phyloP scores from a whole-genome alignment of 345 rosid genomes.

The Dipteronia dyeriana region DNA sequence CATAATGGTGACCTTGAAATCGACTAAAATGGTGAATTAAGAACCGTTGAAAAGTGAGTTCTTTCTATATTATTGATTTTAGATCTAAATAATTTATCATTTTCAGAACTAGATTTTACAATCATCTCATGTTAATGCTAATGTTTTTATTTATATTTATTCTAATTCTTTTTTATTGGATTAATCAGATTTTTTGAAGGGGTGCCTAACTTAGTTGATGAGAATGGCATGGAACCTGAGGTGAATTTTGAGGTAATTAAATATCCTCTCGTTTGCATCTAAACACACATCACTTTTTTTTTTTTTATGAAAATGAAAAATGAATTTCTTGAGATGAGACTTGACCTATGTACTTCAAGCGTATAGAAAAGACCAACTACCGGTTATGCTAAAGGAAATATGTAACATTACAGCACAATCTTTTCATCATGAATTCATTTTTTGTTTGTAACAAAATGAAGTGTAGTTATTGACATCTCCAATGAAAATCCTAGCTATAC shows the following conservation, averaged over 20 bases:
- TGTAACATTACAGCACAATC: no score
- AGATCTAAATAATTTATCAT: not conserved
- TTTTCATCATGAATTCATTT: no score
- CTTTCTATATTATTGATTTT: not conserved
- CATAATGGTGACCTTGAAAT: no score
- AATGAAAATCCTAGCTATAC: not conserved
- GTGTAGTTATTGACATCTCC: not conserved
- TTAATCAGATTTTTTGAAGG: constrained; percentile 19
- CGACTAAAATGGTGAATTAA: not conserved
- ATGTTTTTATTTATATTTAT: not conserved
- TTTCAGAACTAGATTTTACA: not conserved
- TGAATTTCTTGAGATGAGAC: no score
- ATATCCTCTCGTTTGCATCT: not conserved
- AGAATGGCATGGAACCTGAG: constrained; percentile 8
- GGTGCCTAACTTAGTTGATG: not conserved
- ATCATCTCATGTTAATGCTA: not conserved
- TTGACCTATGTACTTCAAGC: no score
- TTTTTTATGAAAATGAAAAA: no score
- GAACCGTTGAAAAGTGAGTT: not conserved
- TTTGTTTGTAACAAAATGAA: no score
- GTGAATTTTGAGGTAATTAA: constrained; percentile 17
- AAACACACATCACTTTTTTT: no score
- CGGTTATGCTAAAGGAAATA: no score
- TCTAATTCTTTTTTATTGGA: not conserved
- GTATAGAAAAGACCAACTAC: no score